Percentiles rank a stretch among this genome's conserved stretches.
phyloP scores from a whole-genome alignment of 1,284 basidiomycete species.

The Mycosarcoma maydis region DNA sequence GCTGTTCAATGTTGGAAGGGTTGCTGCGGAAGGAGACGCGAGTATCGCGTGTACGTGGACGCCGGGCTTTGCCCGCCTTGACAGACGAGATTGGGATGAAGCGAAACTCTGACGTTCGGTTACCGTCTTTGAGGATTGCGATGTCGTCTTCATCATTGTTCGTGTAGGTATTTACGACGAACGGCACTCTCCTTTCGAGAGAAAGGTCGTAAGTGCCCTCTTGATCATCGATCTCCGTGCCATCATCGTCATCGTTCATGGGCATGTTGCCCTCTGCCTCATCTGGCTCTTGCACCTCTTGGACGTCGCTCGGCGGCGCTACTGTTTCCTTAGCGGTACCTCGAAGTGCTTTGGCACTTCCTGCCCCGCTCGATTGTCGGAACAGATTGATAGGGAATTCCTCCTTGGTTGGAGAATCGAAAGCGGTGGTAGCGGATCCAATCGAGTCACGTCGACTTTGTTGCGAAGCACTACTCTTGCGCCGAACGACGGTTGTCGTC shows the following conservation, averaged over 20 bases:
- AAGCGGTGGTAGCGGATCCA: constrained; percentile 47
- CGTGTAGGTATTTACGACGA: constrained; percentile 30
- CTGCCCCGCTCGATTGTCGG: constrained; percentile 1
- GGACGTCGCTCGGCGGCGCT: constrained; percentile 51
- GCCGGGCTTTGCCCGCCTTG: constrained; percentile 31
- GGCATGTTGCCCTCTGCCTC: constrained; percentile 2
- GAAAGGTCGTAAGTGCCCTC: constrained; percentile 20
- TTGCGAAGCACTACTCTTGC: constrained; percentile 28
- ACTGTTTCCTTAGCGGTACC: constrained; percentile 23
- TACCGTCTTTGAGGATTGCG: constrained; percentile 4
- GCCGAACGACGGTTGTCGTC: constrained; percentile 7
- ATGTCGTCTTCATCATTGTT: constrained; percentile 11
- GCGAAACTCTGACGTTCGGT: constrained; percentile 24
- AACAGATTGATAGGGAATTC: constrained; percentile 15
- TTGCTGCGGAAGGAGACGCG: constrained; percentile 46
- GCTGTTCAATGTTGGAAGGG: constrained; percentile 28
- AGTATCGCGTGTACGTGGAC: constrained; percentile 49
- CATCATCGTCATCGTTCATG: constrained; percentile 13
- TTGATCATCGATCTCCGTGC: constrained; percentile 36
- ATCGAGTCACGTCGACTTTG: constrained; percentile 42
- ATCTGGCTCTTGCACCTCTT: constrained; percentile 30
- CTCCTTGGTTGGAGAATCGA: constrained; percentile 42
- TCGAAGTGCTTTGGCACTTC: constrained; percentile 4
- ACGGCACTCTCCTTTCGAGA: constrained; percentile 12
- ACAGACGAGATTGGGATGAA: constrained; percentile 46